Evolutionary conservation across 306 rosid species (phyloP).

Genomic region (Sicyos edulis): DNA sequence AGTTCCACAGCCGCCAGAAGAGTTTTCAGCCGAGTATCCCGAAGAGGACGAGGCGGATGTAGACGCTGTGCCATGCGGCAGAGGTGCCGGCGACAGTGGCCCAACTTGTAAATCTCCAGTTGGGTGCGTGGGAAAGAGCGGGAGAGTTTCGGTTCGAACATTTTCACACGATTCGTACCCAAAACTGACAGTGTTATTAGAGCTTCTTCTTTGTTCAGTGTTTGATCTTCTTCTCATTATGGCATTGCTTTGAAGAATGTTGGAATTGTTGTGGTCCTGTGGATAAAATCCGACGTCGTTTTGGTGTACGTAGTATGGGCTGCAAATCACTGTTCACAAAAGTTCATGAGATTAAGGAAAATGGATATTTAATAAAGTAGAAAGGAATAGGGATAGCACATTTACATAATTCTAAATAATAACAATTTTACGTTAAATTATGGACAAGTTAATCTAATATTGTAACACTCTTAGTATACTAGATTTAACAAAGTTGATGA

Average conservation of each 20-base stretch:
- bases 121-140: conserved; percentile 75
- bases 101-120: conserved; percentile 46
- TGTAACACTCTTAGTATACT: too few species aligned
- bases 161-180: conserved; percentile 18
- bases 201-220: conserved; percentile 20
- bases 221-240: conserved; percentile 27
- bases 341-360: background rate
- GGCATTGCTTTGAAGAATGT: conserved; percentile 32
- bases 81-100: background rate
- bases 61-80: background rate
- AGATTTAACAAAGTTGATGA: too few species aligned
- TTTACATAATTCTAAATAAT: too few species aligned
- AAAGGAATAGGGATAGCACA: too few species aligned
- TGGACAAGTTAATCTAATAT: too few species aligned
- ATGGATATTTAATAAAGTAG: background rate
- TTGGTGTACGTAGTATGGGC: conserved; percentile 47
- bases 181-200: conserved; percentile 4
- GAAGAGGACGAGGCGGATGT: background rate
- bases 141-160: conserved; percentile 38
- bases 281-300: conserved; percentile 34
- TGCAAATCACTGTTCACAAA: conserved; percentile 38
- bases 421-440: too few species aligned
- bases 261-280: conserved; percentile 29
- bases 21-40: background rate
- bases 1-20: background rate